Percentiles rank a stretch among this genome's conserved stretches.
Conservation (phyloP, 179 eudicot genomes). For the Pouteria campechiana region DNA sequence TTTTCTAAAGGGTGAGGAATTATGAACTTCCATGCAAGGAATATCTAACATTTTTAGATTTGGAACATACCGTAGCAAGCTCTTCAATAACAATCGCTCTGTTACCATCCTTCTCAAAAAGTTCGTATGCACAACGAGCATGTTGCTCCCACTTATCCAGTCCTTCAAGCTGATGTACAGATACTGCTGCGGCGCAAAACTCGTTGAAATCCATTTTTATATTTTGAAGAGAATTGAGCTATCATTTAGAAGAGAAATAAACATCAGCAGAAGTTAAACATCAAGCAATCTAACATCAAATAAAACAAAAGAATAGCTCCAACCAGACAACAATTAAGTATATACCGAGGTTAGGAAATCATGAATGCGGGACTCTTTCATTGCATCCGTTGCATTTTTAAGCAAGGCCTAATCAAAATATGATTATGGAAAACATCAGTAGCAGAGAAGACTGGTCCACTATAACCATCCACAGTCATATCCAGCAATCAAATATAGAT, state of each 20-base stretch:
- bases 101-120: slow-evolving; percentile 36
- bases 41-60: no score
- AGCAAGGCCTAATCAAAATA: slow-evolving; percentile 42
- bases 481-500: neutral
- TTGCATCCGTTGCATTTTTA: slow-evolving; percentile 60
- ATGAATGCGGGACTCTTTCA: slow-evolving; percentile 59
- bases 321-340: slow-evolving; percentile 3
- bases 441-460: no score
- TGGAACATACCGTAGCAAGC: slow-evolving; percentile 35
- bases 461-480: no score
- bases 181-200: slow-evolving; percentile 32
- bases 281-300: no score
- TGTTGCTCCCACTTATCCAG: slow-evolving; percentile 33
- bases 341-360: slow-evolving; percentile 51
- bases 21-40: neutral
- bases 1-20: no score
- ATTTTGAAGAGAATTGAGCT: slow-evolving; percentile 34
- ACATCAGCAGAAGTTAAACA: neutral
- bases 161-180: slow-evolving; percentile 33
- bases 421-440: slow-evolving; percentile 1
- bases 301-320: slow-evolving; percentile 1
- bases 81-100: slow-evolving; percentile 34
- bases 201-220: slow-evolving; percentile 36
- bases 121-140: slow-evolving; percentile 30
- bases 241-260: slow-evolving; percentile 2